Evolutionary conservation across 2,329 filamentous ascomycete genomes (phyloP), one percentile per base, ranked within the genome.

Genomic region (Fusarium verrucosum): DNA sequence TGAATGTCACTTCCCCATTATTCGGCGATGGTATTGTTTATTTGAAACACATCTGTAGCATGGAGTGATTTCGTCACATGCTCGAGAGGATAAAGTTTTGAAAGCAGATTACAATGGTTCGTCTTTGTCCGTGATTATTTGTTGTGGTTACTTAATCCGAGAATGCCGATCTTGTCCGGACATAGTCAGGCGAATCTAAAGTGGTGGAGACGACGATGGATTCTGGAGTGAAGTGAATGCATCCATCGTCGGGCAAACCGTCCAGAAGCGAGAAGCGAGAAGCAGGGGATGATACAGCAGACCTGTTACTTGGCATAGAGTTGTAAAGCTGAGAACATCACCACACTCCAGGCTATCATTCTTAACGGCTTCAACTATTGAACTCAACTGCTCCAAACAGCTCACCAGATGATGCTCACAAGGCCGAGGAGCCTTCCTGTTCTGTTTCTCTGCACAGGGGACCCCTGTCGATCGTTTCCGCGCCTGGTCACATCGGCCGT

Each of bases 381-480:
- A 54, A 22, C 40, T 52, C 23, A 30, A 33, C 5, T 45, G 28
- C 36, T 22, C 38, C 26, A 14, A 52, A 33, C 17, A 17, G 41
- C 45, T 53, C 35, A 37, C 33, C 28, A 35, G 37, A 59, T 40
- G 35, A 55, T 60, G 44, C 62, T n/a, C 37, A 58, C n/a, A 37
- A 51, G 56, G 36, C 33, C 43, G 53, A 54, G 42, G 50, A 55
- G 62, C 36, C 40, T 69, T 62, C 65, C 65, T 62, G 66, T 68
- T 71, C 68, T 38, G 68, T 70, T 70, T 71, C 63, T 51, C 19
- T 22, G 17, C 16, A n/a, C 61, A 51, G 62, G 64, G 63, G 50
- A 58, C 54, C 67, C 66, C 56, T 55, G 67, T 50, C 54, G 57
- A 69, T 69, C 61, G 54, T 58, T 62, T 56, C 63, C 66, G 59